phyloP scores from a whole-genome alignment of 140 eudicot species.

The Eryngium alpinum region DNA sequence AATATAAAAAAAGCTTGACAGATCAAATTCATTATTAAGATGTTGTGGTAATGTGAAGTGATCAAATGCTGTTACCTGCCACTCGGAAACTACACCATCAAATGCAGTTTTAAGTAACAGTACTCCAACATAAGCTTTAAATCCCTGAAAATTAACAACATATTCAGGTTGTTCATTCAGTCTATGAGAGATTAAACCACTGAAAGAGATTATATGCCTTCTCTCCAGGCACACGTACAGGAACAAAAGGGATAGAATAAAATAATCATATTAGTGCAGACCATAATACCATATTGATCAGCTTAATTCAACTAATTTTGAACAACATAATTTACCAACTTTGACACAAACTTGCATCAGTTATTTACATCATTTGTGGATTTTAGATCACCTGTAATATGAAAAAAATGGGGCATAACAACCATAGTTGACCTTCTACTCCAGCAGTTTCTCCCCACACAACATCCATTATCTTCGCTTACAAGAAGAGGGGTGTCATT shows the following conservation, averaged over 20 bases:
- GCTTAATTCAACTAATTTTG: not conserved
- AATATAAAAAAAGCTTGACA: not conserved
- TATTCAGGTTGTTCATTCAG: not conserved
- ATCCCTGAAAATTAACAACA: conserved; percentile 42
- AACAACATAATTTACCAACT: not conserved
- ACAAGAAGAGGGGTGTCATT: not conserved
- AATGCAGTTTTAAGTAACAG: conserved; percentile 69
- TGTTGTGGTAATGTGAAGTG: not conserved
- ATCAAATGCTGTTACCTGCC: conserved; percentile 54
- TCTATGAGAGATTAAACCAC: not conserved
- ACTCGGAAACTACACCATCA: conserved; percentile 59
- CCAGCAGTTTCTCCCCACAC: conserved; percentile 99
- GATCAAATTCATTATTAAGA: not conserved
- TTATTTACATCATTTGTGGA: not conserved
- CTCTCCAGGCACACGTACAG: not conserved
- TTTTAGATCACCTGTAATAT: conserved; percentile 59
- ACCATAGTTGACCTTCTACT: conserved; percentile 76
- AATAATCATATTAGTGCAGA: not conserved
- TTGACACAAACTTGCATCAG: not conserved
- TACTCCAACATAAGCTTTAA: conserved; percentile 84
- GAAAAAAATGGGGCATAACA: conserved; percentile 71
- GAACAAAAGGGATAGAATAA: not conserved
- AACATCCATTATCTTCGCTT: conserved; percentile 97
- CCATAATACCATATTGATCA: too few species aligned
- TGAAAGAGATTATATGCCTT: too few species aligned